These are phyloP conservation scores for Phytophthora ramorum DNA, from an alignment of 352 stramenopile species.

Conservation along the genomic window DNA sequence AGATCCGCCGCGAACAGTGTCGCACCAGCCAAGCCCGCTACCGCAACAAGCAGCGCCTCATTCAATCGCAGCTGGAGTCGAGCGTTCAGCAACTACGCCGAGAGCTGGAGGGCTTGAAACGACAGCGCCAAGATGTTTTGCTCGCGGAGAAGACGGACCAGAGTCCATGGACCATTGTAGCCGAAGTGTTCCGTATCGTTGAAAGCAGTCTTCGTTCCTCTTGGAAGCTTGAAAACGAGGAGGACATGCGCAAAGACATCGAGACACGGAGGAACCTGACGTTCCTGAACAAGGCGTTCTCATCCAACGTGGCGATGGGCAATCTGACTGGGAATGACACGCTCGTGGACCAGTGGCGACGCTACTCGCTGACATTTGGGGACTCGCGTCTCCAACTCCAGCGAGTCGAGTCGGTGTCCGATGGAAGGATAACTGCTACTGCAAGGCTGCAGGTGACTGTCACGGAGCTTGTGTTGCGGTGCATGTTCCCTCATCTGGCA, in stretches of 20 bases:
- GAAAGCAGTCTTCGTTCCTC: neutral
- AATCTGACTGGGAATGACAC: too few relatives aligned
- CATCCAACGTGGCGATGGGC: neutral
- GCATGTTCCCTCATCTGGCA: too few relatives aligned
- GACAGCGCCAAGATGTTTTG: neutral
- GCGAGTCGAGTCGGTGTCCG: too few relatives aligned
- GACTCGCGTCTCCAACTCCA: too few relatives aligned
- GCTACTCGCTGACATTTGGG: too few relatives aligned
- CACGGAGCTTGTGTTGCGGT: too few relatives aligned
- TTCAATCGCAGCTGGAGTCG: conserved; percentile 7
- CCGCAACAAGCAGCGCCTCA: conserved; percentile 10
- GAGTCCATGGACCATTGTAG: conserved; percentile 11
- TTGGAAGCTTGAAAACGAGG: neutral
- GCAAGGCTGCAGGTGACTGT: too few relatives aligned
- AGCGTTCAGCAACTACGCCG: conserved; percentile 3
- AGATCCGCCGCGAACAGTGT: conserved; percentile 16
- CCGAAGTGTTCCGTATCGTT: neutral
- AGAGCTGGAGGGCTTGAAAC: conserved; percentile 3
- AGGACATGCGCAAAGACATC: neutral
- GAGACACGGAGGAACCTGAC: neutral
- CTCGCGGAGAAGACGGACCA: conserved; percentile 2
- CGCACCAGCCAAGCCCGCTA: conserved; percentile 24
- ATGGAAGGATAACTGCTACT: too few relatives aligned
- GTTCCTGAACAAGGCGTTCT: neutral
- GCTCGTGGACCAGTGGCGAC: too few relatives aligned